Base-by-base conservation (phyloP, 1,284 basidiomycete genomes). In the Ceratobasidium theobromae region DNA sequence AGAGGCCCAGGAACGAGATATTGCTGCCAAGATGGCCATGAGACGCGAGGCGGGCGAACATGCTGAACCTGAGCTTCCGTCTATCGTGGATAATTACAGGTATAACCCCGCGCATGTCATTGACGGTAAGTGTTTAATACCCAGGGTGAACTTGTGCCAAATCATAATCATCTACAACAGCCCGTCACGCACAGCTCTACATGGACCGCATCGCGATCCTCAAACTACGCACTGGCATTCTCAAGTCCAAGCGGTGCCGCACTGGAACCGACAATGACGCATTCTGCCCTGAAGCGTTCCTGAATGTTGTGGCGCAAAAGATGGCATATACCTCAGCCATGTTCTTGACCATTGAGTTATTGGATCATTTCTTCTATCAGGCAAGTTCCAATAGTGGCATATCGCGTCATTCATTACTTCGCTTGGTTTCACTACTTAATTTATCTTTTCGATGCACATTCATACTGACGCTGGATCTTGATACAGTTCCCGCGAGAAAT, bases 341-440 rank as follows among this genome's bases (percentile, higher is more conserved):
- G 91, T 99, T 99, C 78, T 96, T 99, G 82, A 98, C 93, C 78
- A 95, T 98, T 67, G 96, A 99, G 76, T 81, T 99, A 8, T 84
- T 99, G 1, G 92, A 95, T 73, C 95, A 98, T 74, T 99, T 99
- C 83, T 98, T 99, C 80, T 98, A 98, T 75, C 93, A 95, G 80
- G 91, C 91, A 71, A 64, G 81, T 30, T 54, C 33, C 27, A 14
- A 21, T 23, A 5, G 3, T 9, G 21, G 27, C 45, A 14, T 48
- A 25, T 3, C 14, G 45, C 14, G 25, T 23, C 6, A 27, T 32
- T 25, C 28, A 16, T 64, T 21, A 51, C 23, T 38, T 65, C 53
- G 38, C 57, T 66, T 55, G 23, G 33, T n/a, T 14, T n/a, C n/a
- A n/a, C n/a, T n/a, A n/a, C 41, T 55, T 45, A n/a, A n/a, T 35